Base-by-base conservation (phyloP, 2,329 filamentous ascomycete genomes). In the Sclerotinia glacialis region DNA sequence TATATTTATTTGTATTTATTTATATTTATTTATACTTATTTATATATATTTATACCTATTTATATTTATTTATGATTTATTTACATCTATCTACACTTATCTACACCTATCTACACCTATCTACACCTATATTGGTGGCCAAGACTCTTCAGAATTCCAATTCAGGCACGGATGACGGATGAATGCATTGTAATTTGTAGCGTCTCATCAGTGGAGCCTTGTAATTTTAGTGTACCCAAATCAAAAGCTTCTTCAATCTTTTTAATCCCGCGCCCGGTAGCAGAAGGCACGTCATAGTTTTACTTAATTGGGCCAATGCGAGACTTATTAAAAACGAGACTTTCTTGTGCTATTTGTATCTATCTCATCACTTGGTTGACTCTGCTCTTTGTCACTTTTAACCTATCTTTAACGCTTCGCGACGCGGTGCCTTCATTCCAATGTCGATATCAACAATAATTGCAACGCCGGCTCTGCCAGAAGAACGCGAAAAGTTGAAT, bases 401-500 rank as follows among this genome's bases (percentile, higher is more conserved):
- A 12, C 6, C 9, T 31, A 47, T 18, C 26, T 37, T 28, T 44
- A 18, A 40, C 44, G 18, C 9, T 58, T n/a, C 28, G 53, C 54
- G 23, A 47, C 53, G 12, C 23, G 31, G 31, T 59, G n/a, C 26
- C 3, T 37, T 28, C 23, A 11, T 40, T 53, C 16, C 64, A 46
- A 65, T 65, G 64, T 26, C 64, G 56, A 37, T 34, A 23, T 46
- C 44, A 65, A 61, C 37, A 26, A 37, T 16, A 47, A 73, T 71
- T 63, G 50, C 73, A 8, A 76, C 78, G 68, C 75, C 78, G 37
- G 73, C 77, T 34, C 49, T 71, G 16, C 73, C 76, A 16, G 69
- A 73, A 61, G 76, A 75, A 50, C 76, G 75, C 66, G 69, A 74
- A 67, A 72, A 75, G 64, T 67, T 75, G 37, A 65, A 76, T 52